Percentiles rank a stretch among this genome's conserved stretches.
Conservation (phyloP, 164 flowering plant species). For the Nelumbo lutea region DNA sequence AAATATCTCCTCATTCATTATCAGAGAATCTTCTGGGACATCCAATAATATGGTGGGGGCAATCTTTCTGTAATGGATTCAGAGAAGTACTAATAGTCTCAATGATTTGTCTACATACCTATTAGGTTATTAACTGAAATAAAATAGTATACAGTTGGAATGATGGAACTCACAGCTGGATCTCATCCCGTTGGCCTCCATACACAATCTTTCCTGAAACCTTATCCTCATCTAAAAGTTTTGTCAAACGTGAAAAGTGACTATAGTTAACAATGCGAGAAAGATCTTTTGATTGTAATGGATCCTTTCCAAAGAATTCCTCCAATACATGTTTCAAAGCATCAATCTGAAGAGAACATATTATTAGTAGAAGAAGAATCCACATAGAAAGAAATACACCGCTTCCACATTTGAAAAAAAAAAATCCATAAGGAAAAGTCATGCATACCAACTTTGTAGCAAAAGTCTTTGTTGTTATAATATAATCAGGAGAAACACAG, state of each 20-base stretch:
- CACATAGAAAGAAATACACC: not conserved
- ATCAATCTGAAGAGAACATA: conserved; percentile 41
- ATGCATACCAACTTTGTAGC: conserved; percentile 65
- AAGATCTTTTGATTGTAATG: conserved; percentile 63
- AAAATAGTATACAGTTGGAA: not conserved
- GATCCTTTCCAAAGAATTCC: conserved; percentile 67
- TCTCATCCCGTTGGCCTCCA: conserved; percentile 72
- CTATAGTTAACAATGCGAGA: conserved; percentile 71
- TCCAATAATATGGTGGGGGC: conserved; percentile 85
- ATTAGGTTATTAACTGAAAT: not conserved
- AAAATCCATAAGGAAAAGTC: too few relatives aligned
- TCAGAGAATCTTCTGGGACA: conserved; percentile 72
- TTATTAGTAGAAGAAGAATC: conserved; percentile 9
- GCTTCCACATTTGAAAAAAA: not conserved
- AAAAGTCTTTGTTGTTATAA: conserved; percentile 63
- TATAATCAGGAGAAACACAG: conserved; percentile 66
- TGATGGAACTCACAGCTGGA: conserved; percentile 46
- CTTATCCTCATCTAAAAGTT: conserved; percentile 70
- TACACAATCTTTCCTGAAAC: conserved; percentile 62
- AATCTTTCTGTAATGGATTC: conserved; percentile 46
- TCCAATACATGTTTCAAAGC: conserved; percentile 51
- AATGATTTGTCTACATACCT: not conserved
- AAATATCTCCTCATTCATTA: conserved; percentile 93
- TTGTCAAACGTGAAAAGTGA: conserved; percentile 65
- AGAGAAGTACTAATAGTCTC: not conserved